Evolutionary conservation across 345 rosid species (phyloP), one percentile per base, ranked within the genome.

Genomic region (Diplotaxis tenuifolia): DNA sequence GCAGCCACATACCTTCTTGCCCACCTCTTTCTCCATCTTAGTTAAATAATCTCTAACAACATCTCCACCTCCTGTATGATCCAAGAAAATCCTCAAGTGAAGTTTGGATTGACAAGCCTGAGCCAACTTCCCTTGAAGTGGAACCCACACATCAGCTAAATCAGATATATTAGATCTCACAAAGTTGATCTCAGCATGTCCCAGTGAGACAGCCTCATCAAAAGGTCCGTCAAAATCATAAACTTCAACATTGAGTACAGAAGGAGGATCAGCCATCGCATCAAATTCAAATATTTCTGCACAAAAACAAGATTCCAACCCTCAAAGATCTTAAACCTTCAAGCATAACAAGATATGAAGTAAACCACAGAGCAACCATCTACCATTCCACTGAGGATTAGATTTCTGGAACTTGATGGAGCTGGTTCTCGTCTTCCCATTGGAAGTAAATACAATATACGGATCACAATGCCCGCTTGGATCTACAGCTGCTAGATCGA

Each of bases 1-100:
- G 77, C 20, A 57, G 67, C 63, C 52, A 69, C 40, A 58, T 83
- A 89, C 97, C 96, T 95, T 95, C 83, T 87, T 91, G 40, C 99
- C 99, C 29, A 95, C 99, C 73, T 95, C 99, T 80, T 95, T 95
- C 85, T 91, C 99, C 99, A 95, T 95, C 88, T 87, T 95, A 82
- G 67, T 88, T 67, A 95, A 80, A 78, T 91, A 95, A 29, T 91
- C 97, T 75, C 82, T 89, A 29, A 83, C 95, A 73, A 86, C 89
- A 83, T 86, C 86, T 78, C 86, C 86, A 70, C 97, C 96, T 86
- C 78, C 86, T 22, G 97, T 87, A 80, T 95, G 89, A 73, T 86
- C 88, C 83, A 95, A 83, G 86, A 95, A 95, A 69, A 91, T 85
- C 79, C 99, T 84, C 63, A 95, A 76, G 70, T 86, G 95, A 80